Base-by-base conservation (phyloP, 192 early-diverging fungal species). In the Jimgerdemannia lactiflua region DNA sequence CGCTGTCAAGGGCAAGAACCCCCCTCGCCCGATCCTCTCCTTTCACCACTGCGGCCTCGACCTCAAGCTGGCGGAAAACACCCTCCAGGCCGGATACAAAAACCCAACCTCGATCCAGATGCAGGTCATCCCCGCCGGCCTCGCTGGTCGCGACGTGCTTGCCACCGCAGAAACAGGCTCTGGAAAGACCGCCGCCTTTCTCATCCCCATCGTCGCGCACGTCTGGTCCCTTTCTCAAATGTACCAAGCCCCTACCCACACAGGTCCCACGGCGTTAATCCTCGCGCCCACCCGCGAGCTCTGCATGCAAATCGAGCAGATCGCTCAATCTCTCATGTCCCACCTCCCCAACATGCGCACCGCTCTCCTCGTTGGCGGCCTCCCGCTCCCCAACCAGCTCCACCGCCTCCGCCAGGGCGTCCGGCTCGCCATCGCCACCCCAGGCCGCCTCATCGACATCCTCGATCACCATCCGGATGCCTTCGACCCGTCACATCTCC, bases 391-490 rank as follows among this genome's bases (percentile, higher is more conserved):
- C 44, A 86, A 80, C 19, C 89, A 91, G 64, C 11, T 79, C 0
- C 74, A 90, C 65, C 85, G 89, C 65, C 75, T 91, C 4, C 73
- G 79, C 67, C 84, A 83, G 67, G 89, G 88, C 4, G 79, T 79
- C n/a, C 89, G 90, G 71, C 78, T 91, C 4, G 76, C 79, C 3
- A 66, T 91, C 6, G 89, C 85, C 0, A 91, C 89, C 7, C 89
- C 89, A 3, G 89, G 89, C 65, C 77, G 89, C 10, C 54, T 91
- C 43, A 42, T 87, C 4, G 86, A 87, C 11, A 77, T 88, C 17
- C 43, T 84, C 4, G 78, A 76, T 9, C 74, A 79, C 40, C 80
- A 85, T 59, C 41, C 73, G 9, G 19, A 70, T 4, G 76, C 79
- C 29, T 64, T 87, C 8, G 54, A 69, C 9, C 76, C 85, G 20